Evolutionary conservation across 1,284 basidiomycete genomes (phyloP).

Genomic region (Fomitopsis palustris): DNA sequence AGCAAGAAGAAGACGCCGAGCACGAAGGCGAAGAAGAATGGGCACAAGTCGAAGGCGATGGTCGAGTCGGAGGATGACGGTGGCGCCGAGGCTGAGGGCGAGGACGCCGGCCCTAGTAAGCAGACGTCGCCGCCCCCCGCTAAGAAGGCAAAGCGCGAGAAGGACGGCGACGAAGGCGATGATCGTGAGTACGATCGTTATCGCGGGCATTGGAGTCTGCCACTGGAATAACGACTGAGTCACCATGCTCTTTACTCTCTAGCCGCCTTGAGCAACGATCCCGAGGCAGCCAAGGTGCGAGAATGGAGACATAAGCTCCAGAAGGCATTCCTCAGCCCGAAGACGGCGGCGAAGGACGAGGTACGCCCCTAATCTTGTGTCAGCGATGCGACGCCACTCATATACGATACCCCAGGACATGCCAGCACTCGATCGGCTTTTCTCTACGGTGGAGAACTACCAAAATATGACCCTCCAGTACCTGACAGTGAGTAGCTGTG

Average conservation of each 20-base stretch:
- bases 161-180: constrained; percentile 55
- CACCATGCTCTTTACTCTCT: constrained; percentile 4
- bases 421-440: constrained; percentile 72
- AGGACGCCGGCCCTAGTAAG: constrained; percentile 50
- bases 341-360: constrained; percentile 50
- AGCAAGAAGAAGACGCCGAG: constrained; percentile 35
- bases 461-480: constrained; percentile 83
- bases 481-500: constrained; percentile 54
- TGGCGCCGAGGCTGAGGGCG: constrained; percentile 39
- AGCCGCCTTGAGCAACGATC: constrained; percentile 40
- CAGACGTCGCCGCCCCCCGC: constrained; percentile 56
- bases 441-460: constrained; percentile 83
- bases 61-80: constrained; percentile 76
- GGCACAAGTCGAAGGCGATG: constrained; percentile 57
- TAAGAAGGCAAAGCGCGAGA: constrained; percentile 65
- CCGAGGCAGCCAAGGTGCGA: constrained; percentile 73
- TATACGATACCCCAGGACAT: constrained; percentile 55
- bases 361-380: constrained; percentile 29
- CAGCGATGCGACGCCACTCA: constrained; percentile 7
- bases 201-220: not conserved
- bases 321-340: constrained; percentile 79
- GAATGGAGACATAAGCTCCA: constrained; percentile 92
- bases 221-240: constrained; percentile 2
- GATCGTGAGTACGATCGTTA: constrained; percentile 39
- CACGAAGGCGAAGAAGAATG: constrained; percentile 54